Base-by-base conservation (phyloP, 1,139 yeast genomes). In the Suhomyces bolitotheri region DNA sequence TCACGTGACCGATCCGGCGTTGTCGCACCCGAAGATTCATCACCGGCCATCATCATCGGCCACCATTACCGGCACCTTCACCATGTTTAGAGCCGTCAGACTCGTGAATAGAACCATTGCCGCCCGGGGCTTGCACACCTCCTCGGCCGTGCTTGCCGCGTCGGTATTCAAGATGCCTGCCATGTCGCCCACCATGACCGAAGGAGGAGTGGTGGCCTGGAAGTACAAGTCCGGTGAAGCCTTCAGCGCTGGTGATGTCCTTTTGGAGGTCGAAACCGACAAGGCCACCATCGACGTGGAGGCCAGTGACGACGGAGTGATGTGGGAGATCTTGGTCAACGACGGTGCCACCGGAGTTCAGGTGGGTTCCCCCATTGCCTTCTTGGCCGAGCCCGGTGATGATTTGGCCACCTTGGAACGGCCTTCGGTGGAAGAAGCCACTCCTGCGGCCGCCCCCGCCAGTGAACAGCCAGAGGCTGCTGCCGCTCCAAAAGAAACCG, bases 171-270 rank as follows among this genome's bases (percentile, higher is more conserved):
- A 71, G 38, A 92, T 92, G 97, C 98, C 98, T 4, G 97, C 98
- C 17, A 87, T 92, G 97, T 89, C 97, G 6, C 98, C 98, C 25
- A 92, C 98, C 14, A 92, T 92, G 98, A 88, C 92, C 19, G 89
- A 82, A 56, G 98, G 98, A 29, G 96, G 96, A n/a, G 77, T 92
- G 49, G 88, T 88, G n/a, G 73, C 79, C 38, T 92, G 98, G 98
- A 87, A 88, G 59, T 73, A 81, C 54, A 81, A 88, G 56, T 80
- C 82, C 32, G 97, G 96, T 31, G 94, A 87, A 10, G 44, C 69
- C 6, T 90, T 83, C 62, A 58, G 67, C 28, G 78, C 95, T 4
- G 98, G 98, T 19, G 97, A 92, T 55, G 89, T 86, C 3, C 63
- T 89, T 37, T 64, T 89, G 36, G 97, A 89, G 54, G 86, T 89